A percentile compares a stretch with the other conserved stretches of the same genome.
Evolutionary conservation across 2,329 filamentous ascomycete genomes (phyloP).

Genomic region (Alternaria sp.): DNA sequence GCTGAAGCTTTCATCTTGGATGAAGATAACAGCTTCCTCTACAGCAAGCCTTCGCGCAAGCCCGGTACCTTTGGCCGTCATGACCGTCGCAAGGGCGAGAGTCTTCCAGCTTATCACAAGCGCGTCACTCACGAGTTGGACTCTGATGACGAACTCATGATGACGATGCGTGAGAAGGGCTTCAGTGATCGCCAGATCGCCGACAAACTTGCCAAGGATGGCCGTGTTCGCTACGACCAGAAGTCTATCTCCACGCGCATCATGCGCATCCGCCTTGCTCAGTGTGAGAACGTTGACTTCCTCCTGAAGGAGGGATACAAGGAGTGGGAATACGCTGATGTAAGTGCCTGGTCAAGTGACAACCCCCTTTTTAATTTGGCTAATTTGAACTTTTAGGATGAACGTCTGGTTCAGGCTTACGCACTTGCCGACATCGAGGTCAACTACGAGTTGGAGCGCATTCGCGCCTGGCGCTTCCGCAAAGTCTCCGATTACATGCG

Average conservation of each 20-base stretch:
- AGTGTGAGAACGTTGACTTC: conserved; percentile 53
- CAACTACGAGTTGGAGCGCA: conserved; percentile 48
- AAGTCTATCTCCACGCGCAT: conserved; percentile 59
- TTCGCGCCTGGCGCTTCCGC: conserved; percentile 54
- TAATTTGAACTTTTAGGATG: conserved; percentile 47
- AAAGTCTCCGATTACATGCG: conserved; percentile 54
- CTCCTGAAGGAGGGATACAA: conserved; percentile 55
- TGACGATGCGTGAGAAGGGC: conserved; percentile 51
- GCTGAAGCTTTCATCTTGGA: conserved; percentile 31
- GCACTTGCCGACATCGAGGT: conserved; percentile 53
- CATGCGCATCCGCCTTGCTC: conserved; percentile 52
- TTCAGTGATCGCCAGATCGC: conserved; percentile 55
- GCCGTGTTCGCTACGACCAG: conserved; percentile 52
- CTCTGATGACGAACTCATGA: conserved; percentile 56
- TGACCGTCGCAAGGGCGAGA: conserved; percentile 39
- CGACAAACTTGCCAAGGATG: conserved; percentile 50
- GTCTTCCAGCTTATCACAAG: conserved; percentile 51
- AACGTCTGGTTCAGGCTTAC: conserved; percentile 51
- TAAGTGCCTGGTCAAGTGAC: conserved; percentile 29
- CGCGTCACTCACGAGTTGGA: conserved; percentile 53
- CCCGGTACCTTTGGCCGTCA: conserved; percentile 34
- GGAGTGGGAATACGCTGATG: conserved; percentile 59
- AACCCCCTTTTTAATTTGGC: background rate
- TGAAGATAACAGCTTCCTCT: conserved; percentile 19
- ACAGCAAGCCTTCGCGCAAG: conserved; percentile 15